Conservation (phyloP, 1,284 basidiomycete genomes). For the Waitea zeae region DNA sequence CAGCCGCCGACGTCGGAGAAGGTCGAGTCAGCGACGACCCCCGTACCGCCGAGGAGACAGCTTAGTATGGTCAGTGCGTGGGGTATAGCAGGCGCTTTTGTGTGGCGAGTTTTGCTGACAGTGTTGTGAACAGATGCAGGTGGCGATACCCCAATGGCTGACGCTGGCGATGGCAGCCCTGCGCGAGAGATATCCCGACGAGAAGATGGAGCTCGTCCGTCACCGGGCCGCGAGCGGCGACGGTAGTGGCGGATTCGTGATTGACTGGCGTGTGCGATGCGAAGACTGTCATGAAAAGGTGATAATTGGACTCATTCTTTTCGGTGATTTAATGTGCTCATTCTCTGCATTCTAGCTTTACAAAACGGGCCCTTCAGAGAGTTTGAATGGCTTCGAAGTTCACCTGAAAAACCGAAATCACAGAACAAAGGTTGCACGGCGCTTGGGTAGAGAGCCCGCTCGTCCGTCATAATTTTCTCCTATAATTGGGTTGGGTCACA, state of each 20-base stretch:
- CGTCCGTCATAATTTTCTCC: no score
- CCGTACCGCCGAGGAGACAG: conserved; percentile 5
- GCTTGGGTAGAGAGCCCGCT: conserved; percentile 12
- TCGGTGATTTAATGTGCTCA: conserved; percentile 8
- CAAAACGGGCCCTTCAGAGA: conserved; percentile 83
- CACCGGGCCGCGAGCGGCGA: conserved; percentile 33
- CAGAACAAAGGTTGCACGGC: conserved; percentile 34
- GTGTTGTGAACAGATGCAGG: conserved; percentile 11
- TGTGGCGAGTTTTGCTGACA: neutral
- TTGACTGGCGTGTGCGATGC: conserved; percentile 90
- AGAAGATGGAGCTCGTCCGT: conserved; percentile 67
- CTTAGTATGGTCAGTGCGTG: conserved; percentile 1
- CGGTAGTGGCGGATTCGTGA: conserved; percentile 9
- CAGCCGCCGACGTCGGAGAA: conserved; percentile 4
- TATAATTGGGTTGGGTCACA: no score
- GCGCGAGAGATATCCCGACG: conserved; percentile 62
- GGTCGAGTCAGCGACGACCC: no score
- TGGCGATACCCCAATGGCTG: conserved; percentile 50
- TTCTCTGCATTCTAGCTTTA: conserved; percentile 43
- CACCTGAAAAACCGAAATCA: conserved; percentile 73
- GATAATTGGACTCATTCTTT: conserved; percentile 8
- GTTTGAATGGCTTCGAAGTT: conserved; percentile 82
- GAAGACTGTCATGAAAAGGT: conserved; percentile 91
- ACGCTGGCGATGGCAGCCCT: conserved; percentile 42
- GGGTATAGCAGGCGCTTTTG: neutral